Evolutionary conservation across 164 flowering plant species (phyloP).

Genomic region (Aristolochia fimbriata): DNA sequence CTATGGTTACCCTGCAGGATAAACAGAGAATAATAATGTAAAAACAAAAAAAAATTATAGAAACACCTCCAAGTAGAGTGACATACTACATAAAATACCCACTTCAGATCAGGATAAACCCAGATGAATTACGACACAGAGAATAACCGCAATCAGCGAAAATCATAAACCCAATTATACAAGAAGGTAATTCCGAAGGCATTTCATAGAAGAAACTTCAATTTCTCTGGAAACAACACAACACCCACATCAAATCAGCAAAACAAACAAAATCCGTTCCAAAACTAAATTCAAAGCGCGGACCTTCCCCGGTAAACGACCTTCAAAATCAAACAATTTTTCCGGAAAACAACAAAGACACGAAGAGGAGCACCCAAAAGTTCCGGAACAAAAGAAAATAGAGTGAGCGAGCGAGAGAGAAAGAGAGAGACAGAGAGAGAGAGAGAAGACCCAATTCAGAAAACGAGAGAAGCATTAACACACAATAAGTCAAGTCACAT

Average conservation of each 20-base stretch:
- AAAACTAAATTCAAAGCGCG: too few relatives aligned
- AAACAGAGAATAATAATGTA: conserved; percentile 4
- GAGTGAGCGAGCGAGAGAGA: too few relatives aligned
- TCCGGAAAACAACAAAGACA: too few relatives aligned
- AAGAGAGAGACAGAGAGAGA: too few relatives aligned
- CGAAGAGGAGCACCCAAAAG: background rate
- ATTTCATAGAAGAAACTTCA: background rate
- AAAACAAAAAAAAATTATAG: background rate
- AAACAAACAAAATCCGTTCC: too few relatives aligned
- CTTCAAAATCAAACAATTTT: too few relatives aligned
- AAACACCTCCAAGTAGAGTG: background rate
- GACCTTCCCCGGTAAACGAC: too few relatives aligned
- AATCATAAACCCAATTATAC: background rate
- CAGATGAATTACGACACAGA: background rate
- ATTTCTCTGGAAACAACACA: background rate
- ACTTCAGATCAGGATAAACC: background rate
- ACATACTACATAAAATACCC: background rate
- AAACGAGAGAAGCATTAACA: background rate
- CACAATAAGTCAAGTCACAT: background rate
- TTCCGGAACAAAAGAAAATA: background rate
- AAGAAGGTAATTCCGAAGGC: background rate
- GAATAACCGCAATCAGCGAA: background rate
- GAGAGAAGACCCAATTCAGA: background rate
- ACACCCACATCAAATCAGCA: background rate
- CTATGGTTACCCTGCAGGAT: conserved; percentile 65